Base-by-base conservation (phyloP, 2,329 filamentous ascomycete species). In the Dactylellina sp. region DNA sequence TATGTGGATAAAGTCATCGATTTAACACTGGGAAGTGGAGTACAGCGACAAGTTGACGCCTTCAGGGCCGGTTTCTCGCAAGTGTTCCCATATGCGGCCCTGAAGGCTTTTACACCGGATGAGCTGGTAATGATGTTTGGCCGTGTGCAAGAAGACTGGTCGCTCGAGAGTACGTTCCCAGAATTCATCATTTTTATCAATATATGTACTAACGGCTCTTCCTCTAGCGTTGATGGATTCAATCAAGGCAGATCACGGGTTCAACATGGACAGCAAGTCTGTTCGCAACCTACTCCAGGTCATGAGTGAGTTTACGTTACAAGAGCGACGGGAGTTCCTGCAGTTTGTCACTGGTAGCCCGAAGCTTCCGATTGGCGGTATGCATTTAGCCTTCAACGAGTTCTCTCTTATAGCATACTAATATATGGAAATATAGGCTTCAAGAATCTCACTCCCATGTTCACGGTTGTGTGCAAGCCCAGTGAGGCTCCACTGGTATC, bases 401-500 rank as follows among this genome's bases (percentile, higher is more conserved):
- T 63, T 25, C 28, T 14, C 12, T 56, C 52, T n/a, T 37, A 46
- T 18, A 72, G 78, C 63, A 22, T 25, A 57, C 61, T 68, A 61
- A 66, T 44, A 20, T 11, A 40, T 71, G 18, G 50, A 55, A 35
- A 16, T 61, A 50, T 64, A 97, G 93, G 95, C 72, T 99, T 99
- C 87, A 97, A 96, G 84, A 91, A 89, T 81, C 87, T 99, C 75
- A 98, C 93, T 1, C 95, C 95, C 18, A 97, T 98, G 89, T 98
- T 99, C 81, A 99, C 95, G 1, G 95, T 99, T 75, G 95, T 99
- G 46, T 98, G 95, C 86, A 97, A 97, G 82, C 94, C 94, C n/a
- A 96, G 92, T 81, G 95, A 99, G 80, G 89, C 92, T 14, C 95
- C 95, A 1, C 95, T 93, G 81, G 90, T 89, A 2, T 94, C 94